A percentile compares a stretch with the other conserved stretches of the same genome.
Evolutionary conservation across 495 filamentous ascomycete genomes (phyloP).

Genomic region (Daldinia vernicosa): DNA sequence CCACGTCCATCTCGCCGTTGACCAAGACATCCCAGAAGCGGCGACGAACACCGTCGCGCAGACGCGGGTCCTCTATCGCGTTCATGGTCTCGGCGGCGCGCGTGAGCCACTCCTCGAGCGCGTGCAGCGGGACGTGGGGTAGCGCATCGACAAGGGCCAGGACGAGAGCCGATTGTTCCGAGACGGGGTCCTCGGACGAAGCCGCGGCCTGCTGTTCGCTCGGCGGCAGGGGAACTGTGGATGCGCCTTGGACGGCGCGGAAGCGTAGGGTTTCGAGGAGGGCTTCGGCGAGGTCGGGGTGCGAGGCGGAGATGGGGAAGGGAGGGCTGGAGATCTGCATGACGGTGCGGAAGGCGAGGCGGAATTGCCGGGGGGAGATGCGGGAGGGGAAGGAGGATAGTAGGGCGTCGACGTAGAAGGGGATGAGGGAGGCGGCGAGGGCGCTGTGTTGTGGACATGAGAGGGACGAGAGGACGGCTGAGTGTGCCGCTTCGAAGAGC

Average conservation of each 20-base stretch:
- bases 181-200: constrained; percentile 53
- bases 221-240: constrained; percentile 50
- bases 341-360: constrained; percentile 89
- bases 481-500: constrained; percentile 93
- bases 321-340: constrained; percentile 88
- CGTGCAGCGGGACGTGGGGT: constrained; percentile 71
- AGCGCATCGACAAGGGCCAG: constrained; percentile 86
- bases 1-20: constrained; percentile 91
- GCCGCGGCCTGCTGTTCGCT: constrained; percentile 37
- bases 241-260: constrained; percentile 63
- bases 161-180: constrained; percentile 82
- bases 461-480: constrained; percentile 81
- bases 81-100: constrained; percentile 74
- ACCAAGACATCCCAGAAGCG: constrained; percentile 87
- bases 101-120: constrained; percentile 72
- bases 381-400: constrained; percentile 85
- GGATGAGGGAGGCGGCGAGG: constrained; percentile 75
- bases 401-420: constrained; percentile 85
- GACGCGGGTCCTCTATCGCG: constrained; percentile 64
- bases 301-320: constrained; percentile 70
- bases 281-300: constrained; percentile 79
- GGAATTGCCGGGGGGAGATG: constrained; percentile 88
- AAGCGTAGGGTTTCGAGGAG: constrained; percentile 83
- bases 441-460: constrained; percentile 79
- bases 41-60: constrained; percentile 72